Evolutionary conservation across 1,139 yeast genomes (phyloP).

Genomic region (Tardiomyces blankii): DNA sequence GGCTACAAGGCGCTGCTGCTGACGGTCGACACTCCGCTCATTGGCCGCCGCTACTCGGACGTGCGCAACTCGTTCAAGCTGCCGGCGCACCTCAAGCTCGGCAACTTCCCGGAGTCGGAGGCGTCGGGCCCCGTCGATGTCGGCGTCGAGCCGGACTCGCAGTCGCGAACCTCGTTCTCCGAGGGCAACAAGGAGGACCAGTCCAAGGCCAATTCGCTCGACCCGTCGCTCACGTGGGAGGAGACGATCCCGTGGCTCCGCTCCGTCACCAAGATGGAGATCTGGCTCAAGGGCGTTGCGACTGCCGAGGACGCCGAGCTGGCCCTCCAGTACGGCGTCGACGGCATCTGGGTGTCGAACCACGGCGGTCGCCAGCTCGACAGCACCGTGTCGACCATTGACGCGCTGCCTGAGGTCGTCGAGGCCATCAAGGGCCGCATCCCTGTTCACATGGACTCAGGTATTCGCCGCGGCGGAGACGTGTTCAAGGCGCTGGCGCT

Average conservation of each 20-base stretch:
- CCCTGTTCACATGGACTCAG: slow-evolving; percentile 43
- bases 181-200: slow-evolving; percentile 8
- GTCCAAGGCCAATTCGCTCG: slow-evolving; percentile 40
- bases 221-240: slow-evolving; percentile 54
- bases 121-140: slow-evolving; percentile 16
- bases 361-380: slow-evolving; percentile 50
- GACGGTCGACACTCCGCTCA: slow-evolving; percentile 58
- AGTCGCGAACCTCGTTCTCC: slow-evolving; percentile 10
- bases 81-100: slow-evolving; percentile 22
- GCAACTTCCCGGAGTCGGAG: slow-evolving; percentile 18
- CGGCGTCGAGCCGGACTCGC: slow-evolving; percentile 18
- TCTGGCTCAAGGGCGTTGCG: slow-evolving; percentile 45
- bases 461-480: slow-evolving; percentile 45
- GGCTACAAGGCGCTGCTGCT: slow-evolving; percentile 50
- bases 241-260: slow-evolving; percentile 37
- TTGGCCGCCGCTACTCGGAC: slow-evolving; percentile 56
- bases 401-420: slow-evolving; percentile 45
- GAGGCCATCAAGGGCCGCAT: slow-evolving; percentile 35
- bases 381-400: slow-evolving; percentile 37
- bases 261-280: slow-evolving; percentile 25
- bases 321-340: slow-evolving; percentile 40
- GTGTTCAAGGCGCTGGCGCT: slow-evolving; percentile 42
- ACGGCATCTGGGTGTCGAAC: slow-evolving; percentile 42
- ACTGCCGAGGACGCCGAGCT: slow-evolving; percentile 49
- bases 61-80: slow-evolving; percentile 34